Evolutionary conservation across 345 rosid species (phyloP), one percentile per base, ranked within the genome.

Genomic region (Melaleuca quinquenervia): DNA sequence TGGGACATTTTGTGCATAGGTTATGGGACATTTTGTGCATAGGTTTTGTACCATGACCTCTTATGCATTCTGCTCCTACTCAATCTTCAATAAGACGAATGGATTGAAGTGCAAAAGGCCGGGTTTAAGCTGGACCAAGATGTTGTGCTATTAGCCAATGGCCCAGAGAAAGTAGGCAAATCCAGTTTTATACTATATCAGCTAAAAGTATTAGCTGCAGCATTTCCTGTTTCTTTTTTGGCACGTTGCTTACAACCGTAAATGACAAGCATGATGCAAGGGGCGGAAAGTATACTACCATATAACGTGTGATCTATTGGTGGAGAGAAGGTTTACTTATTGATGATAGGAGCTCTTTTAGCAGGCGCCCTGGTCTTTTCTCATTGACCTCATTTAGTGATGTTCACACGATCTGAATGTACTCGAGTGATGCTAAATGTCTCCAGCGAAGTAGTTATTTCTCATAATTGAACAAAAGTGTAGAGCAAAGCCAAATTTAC

Each of bases 371-470:
- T 70, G 78, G 78, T 70, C 48, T 1, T 70, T 64, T 70, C 48
- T 32, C 45, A 32, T 32, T 36, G 48, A 32, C 78, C 78, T 70
- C 78, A 18, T 70, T 24, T 70, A 32, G 78, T 32, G 48, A 70
- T 32, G 32, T 32, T 70, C 44, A 32, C 78, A 87, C 24, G 20
- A 84, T 84, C 48, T 78, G 78, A 84, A 84, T 87, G 76, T 84
- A 50, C 27, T 84, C 50, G 87, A 53, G 58, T 80, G 84, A 84
- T 78, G 86, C 84, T 75, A 84, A 52, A 55, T 48, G 84, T 84
- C 32, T 55, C 58, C 84, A 84, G 80, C 86, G 84, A 87, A 75
- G 80, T 84, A 49, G 26, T 53, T 44, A 52, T 83, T 70, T 82
- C 52, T 78, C 3, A 45, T 56, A 54, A 24, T 12, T 8, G n/a